Conservation (phyloP, 805 yeast species). For the Wickerhamiella occidentalis region DNA sequence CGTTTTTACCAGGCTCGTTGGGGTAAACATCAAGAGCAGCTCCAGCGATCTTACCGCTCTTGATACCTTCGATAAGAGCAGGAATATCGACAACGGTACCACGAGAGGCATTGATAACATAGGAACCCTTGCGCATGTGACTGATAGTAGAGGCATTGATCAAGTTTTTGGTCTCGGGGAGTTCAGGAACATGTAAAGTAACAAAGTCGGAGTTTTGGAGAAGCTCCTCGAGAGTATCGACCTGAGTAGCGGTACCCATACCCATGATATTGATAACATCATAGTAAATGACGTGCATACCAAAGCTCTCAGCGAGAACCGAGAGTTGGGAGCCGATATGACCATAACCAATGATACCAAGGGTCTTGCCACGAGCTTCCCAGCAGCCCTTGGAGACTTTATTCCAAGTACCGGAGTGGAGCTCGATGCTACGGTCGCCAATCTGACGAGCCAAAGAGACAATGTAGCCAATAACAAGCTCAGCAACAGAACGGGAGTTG, state of each 20-base stretch:
- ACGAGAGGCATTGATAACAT: slow-evolving; percentile 90
- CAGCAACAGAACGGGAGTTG: slow-evolving; percentile 97
- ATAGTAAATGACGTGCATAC: slow-evolving; percentile 90
- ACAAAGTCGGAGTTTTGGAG: slow-evolving; percentile 76
- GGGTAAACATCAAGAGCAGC: slow-evolving; percentile 96
- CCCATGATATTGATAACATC: slow-evolving; percentile 91
- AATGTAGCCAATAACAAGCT: slow-evolving; percentile 89
- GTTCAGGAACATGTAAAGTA: slow-evolving; percentile 88
- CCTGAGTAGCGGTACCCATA: slow-evolving; percentile 93
- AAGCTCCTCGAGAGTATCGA: slow-evolving; percentile 69
- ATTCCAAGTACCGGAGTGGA: slow-evolving; percentile 97
- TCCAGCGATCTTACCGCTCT: slow-evolving; percentile 89
- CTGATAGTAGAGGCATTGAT: slow-evolving; percentile 83
- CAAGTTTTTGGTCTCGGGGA: slow-evolving; percentile 82
- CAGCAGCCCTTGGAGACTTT: slow-evolving; percentile 90
- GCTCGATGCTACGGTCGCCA: slow-evolving; percentile 90
- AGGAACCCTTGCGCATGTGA: slow-evolving; percentile 93
- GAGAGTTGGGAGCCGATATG: slow-evolving; percentile 97
- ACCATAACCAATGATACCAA: slow-evolving; percentile 95
- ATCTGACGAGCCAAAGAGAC: slow-evolving; percentile 90
- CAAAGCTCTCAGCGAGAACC: slow-evolving; percentile 93
- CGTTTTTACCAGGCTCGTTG: slow-evolving; percentile 93
- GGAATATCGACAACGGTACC: slow-evolving; percentile 97
- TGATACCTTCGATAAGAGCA: slow-evolving; percentile 82
- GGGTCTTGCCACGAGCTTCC: slow-evolving; percentile 98